Evolutionary conservation across 139 green algal genomes (phyloP), one percentile per base, ranked within the genome.

Genomic region (Chlorella sp.): DNA sequence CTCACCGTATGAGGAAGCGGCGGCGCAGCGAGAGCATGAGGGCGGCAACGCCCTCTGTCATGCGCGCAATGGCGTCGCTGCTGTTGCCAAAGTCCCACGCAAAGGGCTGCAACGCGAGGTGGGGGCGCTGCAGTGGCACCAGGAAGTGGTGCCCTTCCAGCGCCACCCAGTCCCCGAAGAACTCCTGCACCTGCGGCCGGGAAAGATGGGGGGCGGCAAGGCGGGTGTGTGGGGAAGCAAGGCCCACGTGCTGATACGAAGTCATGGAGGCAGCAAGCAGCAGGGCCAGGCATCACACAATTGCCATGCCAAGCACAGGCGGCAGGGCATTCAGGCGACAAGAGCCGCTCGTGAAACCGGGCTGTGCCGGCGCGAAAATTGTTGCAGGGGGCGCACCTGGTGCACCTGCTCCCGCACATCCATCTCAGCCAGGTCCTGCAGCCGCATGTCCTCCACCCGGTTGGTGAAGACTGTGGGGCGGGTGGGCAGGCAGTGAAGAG

Each of bases 401-500:
- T 78, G 56, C 57, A 99, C 91, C 23, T 91, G 57, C 83, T 98
- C 95, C 72, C 91, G 81, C 6, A 85, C 51, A 84, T 99, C 97
- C 32, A 91, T 92, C 71, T 99, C 95, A 18, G 97, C 97, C 38
- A 99, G 90, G 70, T 99, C 97, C 84, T 98, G 96, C 64, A 99
- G 84, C n/a, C 94, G 88, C 85, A 95, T 94, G 83, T 96, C 94
- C 65, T 90, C 91, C 32, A 98, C 70, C 3, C 96, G 91, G 90
- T 99, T 99, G 63, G 93, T 95, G 89, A 99, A 98, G 81, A 94
- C 94, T 93, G 85, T 47, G 69, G 11, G 26, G 30, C 70, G 28
- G 9, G 73, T 0, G 56, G 74, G 32, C 18, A 30, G 30, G 51
- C 17, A 55, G 55, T 55, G 47, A 15, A 67, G 20, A 67, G 60